A percentile compares a stretch with the other conserved stretches of the same genome.
Conservation (phyloP, 2,329 filamentous ascomycete species). For the Clarireedia paspali region DNA sequence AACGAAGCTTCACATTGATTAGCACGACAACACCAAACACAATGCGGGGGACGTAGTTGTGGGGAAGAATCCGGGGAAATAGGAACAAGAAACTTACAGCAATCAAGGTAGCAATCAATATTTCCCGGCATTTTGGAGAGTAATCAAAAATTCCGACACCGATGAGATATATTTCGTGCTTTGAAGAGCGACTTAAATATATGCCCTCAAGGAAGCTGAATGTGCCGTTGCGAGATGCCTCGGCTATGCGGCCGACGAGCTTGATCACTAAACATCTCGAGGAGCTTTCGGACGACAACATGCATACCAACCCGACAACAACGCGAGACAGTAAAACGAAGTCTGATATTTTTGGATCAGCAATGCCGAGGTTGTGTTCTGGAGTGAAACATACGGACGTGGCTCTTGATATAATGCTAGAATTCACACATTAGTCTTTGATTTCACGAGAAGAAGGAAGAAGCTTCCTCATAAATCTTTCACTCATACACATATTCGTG, state of each 20-base stretch:
- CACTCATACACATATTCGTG: background rate
- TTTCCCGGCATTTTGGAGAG: conserved; percentile 44
- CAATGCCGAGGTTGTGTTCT: background rate
- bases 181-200: background rate
- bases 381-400: no score
- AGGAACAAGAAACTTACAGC: conserved; percentile 39
- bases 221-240: background rate
- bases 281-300: background rate
- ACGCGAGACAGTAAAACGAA: background rate
- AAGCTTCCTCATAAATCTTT: background rate
- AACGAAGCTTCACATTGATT: conserved; percentile 47
- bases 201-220: background rate
- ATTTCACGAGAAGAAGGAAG: no score
- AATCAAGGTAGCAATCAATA: conserved; percentile 61
- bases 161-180: background rate
- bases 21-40: background rate
- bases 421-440: no score
- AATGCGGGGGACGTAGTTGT: background rate
- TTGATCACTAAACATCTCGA: conserved; percentile 4
- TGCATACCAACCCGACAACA: background rate
- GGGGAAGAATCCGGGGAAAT: background rate
- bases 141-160: background rate
- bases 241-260: background rate
- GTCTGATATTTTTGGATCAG: no score
- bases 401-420: no score